Conservation (phyloP, 2,329 filamentous ascomycete species). For the Trichophyton simii region DNA sequence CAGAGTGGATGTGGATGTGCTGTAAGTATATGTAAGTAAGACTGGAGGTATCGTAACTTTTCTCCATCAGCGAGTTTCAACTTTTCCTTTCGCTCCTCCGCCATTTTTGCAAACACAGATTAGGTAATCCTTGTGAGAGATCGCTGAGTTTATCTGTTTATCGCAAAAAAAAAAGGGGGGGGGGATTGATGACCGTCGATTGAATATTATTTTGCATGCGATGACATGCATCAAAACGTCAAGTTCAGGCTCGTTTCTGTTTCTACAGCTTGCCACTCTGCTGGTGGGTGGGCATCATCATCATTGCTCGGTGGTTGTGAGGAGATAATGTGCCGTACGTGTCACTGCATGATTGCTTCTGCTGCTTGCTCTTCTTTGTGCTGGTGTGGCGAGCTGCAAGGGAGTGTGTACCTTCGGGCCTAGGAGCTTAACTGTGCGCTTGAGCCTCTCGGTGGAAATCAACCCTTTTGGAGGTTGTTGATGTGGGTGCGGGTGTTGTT, state of each 20-base stretch:
- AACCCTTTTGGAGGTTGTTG: neutral
- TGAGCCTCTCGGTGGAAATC: neutral
- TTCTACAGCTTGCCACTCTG: neutral
- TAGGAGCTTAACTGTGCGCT: neutral
- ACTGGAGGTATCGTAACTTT: neutral
- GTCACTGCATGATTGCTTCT: conserved; percentile 1
- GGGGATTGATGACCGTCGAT: neutral
- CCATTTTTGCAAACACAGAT: neutral
- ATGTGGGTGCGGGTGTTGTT: neutral
- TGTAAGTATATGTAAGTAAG: too few species aligned
- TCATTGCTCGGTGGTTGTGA: neutral
- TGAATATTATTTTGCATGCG: neutral
- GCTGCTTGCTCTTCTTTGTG: neutral
- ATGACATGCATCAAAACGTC: neutral
- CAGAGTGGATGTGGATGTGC: neutral
- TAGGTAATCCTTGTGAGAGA: neutral
- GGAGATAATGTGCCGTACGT: neutral
- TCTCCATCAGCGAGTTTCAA: neutral
- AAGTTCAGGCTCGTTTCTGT: neutral
- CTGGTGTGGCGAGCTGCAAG: neutral
- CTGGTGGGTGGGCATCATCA: neutral
- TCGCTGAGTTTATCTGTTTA: neutral
- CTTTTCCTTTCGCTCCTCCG: too few species aligned
- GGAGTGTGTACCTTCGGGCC: neutral
- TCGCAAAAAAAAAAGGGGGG: neutral